These are phyloP conservation scores for Hemisphaericaspora nanyangensis DNA, from an alignment of 805 yeast species.

Conservation along the genomic window DNA sequence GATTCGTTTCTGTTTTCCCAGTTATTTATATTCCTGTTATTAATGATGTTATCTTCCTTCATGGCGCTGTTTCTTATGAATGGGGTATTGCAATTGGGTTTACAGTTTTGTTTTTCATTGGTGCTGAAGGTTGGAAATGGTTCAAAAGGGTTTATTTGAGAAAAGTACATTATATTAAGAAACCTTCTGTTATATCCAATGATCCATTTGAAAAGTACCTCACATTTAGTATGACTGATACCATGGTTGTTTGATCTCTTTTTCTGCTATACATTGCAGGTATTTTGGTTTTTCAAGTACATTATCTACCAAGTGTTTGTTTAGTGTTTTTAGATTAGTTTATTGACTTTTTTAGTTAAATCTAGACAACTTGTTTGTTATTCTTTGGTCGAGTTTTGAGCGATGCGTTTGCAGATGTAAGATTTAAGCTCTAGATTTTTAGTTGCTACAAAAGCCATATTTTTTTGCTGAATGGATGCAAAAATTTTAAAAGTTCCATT, in stretches of 20 bases:
- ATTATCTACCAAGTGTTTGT: no score
- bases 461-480: no score
- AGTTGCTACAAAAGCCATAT: no score
- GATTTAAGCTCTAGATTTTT: no score
- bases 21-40: constrained; percentile 87
- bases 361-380: no score
- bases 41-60: constrained; percentile 70
- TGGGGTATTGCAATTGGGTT: constrained; percentile 75
- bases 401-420: no score
- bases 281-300: no score
- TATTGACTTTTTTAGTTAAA: no score
- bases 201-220: constrained; percentile 63
- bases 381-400: no score
- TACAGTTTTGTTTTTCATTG: constrained; percentile 51
- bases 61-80: constrained; percentile 67
- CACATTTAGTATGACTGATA: constrained; percentile 52
- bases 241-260: constrained; percentile 19
- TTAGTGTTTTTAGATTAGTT: no score
- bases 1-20: constrained; percentile 71
- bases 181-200: constrained; percentile 37
- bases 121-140: constrained; percentile 67
- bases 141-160: constrained; percentile 55
- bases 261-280: no score
- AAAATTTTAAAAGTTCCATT: no score
- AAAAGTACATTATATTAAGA: constrained; percentile 14